phyloP scores from a whole-genome alignment of 148 eudicot species.

The Silene latifolia region DNA sequence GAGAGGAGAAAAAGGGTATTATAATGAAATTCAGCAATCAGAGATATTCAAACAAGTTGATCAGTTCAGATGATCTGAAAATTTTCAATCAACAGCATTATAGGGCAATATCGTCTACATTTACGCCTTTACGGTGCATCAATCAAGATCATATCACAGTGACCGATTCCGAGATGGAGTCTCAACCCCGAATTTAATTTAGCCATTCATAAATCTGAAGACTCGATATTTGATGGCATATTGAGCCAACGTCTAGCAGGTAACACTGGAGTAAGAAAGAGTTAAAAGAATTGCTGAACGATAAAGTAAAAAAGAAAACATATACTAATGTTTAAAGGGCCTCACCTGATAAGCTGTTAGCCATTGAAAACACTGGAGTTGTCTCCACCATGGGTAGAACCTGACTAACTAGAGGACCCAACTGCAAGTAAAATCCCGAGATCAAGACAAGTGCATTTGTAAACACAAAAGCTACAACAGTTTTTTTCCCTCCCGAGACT shows the following conservation, averaged over 20 bases:
- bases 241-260: not conserved
- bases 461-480: not conserved
- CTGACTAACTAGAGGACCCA: conserved; percentile 85
- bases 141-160: not conserved
- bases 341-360: conserved; percentile 68
- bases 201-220: not conserved
- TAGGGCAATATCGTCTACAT: not conserved
- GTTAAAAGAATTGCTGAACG: too few species aligned
- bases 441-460: not conserved
- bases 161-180: not conserved
- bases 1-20: too few species aligned
- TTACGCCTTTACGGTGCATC: not conserved
- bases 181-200: not conserved
- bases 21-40: too few species aligned
- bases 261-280: not conserved
- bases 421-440: conserved; percentile 43
- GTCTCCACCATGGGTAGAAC: conserved; percentile 79
- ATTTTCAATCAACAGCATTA: too few species aligned
- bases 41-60: too few species aligned
- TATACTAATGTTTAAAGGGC: too few species aligned
- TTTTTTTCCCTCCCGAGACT: too few species aligned
- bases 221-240: not conserved
- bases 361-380: conserved; percentile 70
- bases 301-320: too few species aligned
- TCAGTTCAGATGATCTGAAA: too few species aligned